Evolutionary conservation across 257 asterid species (phyloP).

Genomic region (Solanum megistacrolobum): DNA sequence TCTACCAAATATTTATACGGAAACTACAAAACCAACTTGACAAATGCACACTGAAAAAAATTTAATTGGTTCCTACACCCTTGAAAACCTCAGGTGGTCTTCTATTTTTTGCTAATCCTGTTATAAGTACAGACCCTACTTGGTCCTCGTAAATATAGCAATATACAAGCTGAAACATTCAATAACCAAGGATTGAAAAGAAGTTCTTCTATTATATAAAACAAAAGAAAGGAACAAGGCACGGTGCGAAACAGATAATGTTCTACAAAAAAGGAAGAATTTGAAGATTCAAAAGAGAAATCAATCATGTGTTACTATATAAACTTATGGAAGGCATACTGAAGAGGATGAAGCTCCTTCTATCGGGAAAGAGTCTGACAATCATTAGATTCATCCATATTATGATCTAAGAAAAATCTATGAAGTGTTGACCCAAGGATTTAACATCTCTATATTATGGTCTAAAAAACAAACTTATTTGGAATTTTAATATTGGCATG

Average conservation of each 20-base stretch:
- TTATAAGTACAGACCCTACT: background rate
- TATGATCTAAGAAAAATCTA: background rate
- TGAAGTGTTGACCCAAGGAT: background rate
- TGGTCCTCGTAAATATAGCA: background rate
- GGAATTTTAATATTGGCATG: background rate
- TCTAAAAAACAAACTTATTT: background rate
- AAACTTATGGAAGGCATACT: background rate
- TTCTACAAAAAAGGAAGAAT: background rate
- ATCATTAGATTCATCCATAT: background rate
- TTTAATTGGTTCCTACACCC: background rate
- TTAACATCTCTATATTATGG: background rate
- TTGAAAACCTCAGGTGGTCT: background rate
- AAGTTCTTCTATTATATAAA: background rate
- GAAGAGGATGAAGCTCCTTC: background rate
- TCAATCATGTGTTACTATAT: background rate
- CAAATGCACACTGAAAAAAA: background rate
- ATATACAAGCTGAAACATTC: background rate
- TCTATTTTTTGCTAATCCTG: background rate
- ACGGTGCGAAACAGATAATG: background rate
- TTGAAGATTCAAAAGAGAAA: background rate
- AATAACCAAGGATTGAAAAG: background rate
- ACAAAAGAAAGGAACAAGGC: background rate
- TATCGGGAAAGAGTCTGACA: background rate
- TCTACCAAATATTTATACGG: background rate
- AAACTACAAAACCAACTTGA: background rate